These are phyloP conservation scores for Citrullus amarus DNA, from an alignment of 306 rosid species.

Conservation along the genomic window DNA sequence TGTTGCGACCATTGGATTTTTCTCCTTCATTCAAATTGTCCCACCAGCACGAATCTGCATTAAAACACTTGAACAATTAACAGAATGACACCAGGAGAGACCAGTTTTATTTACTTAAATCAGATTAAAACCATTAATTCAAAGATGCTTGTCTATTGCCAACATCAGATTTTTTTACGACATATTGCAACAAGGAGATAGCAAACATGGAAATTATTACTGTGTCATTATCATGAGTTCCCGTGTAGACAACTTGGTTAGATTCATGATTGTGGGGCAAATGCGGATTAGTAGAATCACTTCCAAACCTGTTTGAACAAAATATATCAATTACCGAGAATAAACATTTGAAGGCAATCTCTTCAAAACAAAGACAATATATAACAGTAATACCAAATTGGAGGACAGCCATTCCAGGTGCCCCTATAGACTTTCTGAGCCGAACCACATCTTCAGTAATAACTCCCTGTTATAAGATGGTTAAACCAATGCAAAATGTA, in stretches of 20 bases:
- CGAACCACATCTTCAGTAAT: slow-evolving; percentile 89
- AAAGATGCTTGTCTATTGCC: neutral
- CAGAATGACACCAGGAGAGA: slow-evolving; percentile 8
- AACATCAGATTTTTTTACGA: neutral
- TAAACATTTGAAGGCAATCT: slow-evolving; percentile 4
- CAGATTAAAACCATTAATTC: neutral
- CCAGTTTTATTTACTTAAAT: neutral
- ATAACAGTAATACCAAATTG: slow-evolving; percentile 59
- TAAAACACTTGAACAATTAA: slow-evolving; percentile 12
- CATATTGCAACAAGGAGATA: neutral
- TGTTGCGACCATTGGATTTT: slow-evolving; percentile 52
- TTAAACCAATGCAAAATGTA: neutral
- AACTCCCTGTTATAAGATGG: slow-evolving; percentile 54
- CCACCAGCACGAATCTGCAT: slow-evolving; percentile 83
- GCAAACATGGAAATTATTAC: slow-evolving; percentile 28
- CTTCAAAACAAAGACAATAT: neutral
- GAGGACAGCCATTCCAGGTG: slow-evolving; percentile 99
- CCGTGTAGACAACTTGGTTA: slow-evolving; percentile 89
- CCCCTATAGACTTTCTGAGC: slow-evolving; percentile 75
- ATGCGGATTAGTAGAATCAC: slow-evolving; percentile 73
- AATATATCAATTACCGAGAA: neutral
- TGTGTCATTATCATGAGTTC: slow-evolving; percentile 96
- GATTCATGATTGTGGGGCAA: slow-evolving; percentile 88
- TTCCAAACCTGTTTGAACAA: slow-evolving; percentile 48
- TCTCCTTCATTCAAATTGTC: slow-evolving; percentile 59